Evolutionary conservation across 2,329 filamentous ascomycete species (phyloP).

Genomic region (Cryphonectria japonica): DNA sequence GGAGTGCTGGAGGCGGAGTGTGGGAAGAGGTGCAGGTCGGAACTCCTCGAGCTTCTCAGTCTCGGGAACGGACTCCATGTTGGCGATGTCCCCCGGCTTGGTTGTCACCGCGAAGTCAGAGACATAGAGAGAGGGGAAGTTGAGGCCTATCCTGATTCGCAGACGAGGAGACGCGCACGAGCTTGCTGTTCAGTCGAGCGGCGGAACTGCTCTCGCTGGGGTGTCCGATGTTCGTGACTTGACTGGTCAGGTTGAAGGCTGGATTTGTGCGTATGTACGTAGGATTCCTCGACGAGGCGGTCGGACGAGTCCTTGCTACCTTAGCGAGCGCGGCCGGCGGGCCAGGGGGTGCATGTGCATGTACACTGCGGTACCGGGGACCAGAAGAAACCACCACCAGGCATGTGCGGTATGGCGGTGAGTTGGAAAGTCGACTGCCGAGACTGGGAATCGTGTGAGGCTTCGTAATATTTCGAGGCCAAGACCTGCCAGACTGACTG

Average conservation of each 20-base stretch:
- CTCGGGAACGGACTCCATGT: conserved; percentile 71
- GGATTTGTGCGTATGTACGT: background rate
- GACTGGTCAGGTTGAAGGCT: background rate
- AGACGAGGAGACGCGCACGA: background rate
- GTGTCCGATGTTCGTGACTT: background rate
- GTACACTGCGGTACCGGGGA: background rate
- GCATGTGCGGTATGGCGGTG: conserved; percentile 6
- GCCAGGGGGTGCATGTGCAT: conserved; percentile 10
- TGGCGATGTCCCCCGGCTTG: conserved; percentile 31
- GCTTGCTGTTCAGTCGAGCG: background rate
- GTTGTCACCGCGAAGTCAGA: conserved; percentile 19
- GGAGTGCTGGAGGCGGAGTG: conserved; percentile 51
- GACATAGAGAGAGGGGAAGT: conserved; percentile 14
- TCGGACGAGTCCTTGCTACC: background rate
- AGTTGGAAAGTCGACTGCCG: background rate
- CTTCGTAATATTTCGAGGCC: background rate
- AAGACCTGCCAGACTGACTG: background rate
- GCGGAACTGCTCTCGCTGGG: background rate
- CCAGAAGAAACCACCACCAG: background rate
- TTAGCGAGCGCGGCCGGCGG: conserved; percentile 16
- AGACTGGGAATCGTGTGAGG: background rate
- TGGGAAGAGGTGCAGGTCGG: conserved; percentile 59
- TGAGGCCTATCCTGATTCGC: background rate
- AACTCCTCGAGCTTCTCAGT: conserved; percentile 71
- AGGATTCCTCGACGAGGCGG: background rate